Evolutionary conservation across 169 alveolate species (phyloP).

Genomic region (Cryptosporidium sp.): DNA sequence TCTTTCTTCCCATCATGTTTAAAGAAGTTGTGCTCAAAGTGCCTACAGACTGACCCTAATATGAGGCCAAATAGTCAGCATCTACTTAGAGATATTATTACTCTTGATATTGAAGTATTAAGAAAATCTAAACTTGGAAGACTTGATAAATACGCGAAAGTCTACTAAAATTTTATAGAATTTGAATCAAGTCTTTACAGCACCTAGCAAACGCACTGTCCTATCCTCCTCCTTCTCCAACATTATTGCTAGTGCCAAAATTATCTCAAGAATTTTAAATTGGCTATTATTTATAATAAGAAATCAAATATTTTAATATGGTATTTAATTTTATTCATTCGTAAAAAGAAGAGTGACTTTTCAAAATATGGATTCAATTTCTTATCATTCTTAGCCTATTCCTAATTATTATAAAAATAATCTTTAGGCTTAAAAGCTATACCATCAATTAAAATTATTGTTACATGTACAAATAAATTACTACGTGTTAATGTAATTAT

Average conservation of each 20-base stretch:
- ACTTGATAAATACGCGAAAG: slow-evolving; percentile 30
- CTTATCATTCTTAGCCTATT: not conserved
- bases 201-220: no score
- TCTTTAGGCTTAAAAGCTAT: not conserved
- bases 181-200: not conserved
- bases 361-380: not conserved
- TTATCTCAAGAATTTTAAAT: no score
- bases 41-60: slow-evolving; percentile 41
- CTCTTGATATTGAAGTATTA: slow-evolving; percentile 16
- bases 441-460: not conserved
- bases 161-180: not conserved
- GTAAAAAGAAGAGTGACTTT: not conserved
- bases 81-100: slow-evolving; percentile 11
- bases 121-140: slow-evolving; percentile 39
- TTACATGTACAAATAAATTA: not conserved
- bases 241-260: no score
- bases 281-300: no score
- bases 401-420: not conserved
- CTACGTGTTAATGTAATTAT: not conserved
- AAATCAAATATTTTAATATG: not conserved
- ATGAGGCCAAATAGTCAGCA: slow-evolving; percentile 32
- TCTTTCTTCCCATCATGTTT: slow-evolving; percentile 29
- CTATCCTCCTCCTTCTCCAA: no score
- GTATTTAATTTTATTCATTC: no score
- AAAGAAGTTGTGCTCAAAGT: slow-evolving; percentile 54